These are phyloP conservation scores for Sapria himalayana DNA, from an alignment of 345 rosid genomes.

Conservation along the genomic window DNA sequence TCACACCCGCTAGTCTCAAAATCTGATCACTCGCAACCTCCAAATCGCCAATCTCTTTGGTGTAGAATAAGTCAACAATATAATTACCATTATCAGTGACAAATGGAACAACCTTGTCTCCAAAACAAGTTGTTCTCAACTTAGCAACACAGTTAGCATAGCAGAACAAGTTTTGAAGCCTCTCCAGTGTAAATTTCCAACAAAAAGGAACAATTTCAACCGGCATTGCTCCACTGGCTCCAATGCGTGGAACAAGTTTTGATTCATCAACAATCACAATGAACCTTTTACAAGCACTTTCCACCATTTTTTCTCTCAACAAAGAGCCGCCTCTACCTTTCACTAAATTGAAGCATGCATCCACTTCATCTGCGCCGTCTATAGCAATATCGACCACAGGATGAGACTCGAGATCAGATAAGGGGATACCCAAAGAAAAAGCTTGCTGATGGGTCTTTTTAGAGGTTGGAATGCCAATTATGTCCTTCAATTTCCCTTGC, in stretches of 20 bases:
- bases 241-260: constrained; percentile 38
- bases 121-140: constrained; percentile 17
- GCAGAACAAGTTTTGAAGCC: constrained; percentile 26
- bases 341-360: constrained; percentile 51
- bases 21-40: constrained; percentile 46
- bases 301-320: constrained; percentile 85
- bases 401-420: constrained; percentile 56
- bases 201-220: constrained; percentile 76
- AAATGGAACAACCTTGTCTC: constrained; percentile 20
- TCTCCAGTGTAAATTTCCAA: constrained; percentile 47
- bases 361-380: constrained; percentile 98
- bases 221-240: constrained; percentile 71
- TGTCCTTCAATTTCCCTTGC: constrained; percentile 45
- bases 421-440: constrained; percentile 54
- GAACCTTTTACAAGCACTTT: constrained; percentile 56
- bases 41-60: constrained; percentile 68
- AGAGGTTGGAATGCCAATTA: constrained; percentile 76
- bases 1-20: constrained; percentile 62
- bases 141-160: constrained; percentile 42
- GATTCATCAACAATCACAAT: constrained; percentile 59
- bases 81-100: constrained; percentile 79
- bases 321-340: constrained; percentile 91
- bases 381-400: constrained; percentile 64
- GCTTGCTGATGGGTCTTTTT: constrained; percentile 61
- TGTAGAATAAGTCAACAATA: constrained; percentile 49